Evolutionary conservation across 1,284 basidiomycete species (phyloP), one percentile per base, ranked within the genome.

Genomic region (Melampsora larici-populina): DNA sequence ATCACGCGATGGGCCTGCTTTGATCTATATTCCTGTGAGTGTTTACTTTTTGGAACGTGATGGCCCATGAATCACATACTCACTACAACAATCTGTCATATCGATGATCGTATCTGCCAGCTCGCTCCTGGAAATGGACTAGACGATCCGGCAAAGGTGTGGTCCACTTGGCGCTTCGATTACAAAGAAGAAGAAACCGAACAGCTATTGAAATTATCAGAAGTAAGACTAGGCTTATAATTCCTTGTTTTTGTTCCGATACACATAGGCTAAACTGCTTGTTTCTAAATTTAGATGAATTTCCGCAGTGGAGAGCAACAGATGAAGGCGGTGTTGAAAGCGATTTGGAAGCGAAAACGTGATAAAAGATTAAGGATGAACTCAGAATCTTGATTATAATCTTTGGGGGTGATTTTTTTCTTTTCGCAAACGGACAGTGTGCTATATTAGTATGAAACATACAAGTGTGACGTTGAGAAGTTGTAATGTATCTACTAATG

Each of bases 161-260:
- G 83, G 78, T 80, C 80, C 24, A 86, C 86, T 5, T 86, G 85
- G 85, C 80, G 83, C 71, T 83, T 85, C 26, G 85, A 86, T 64
- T 82, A 86, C 51, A 72, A 80, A 13, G 79, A 80, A 64, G 83
- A 84, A 15, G 85, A 86, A 79, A 85, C 84, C 77, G 82, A 84
- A 70, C 81, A 82, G 36, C 79, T 86, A 17, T 80, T 86, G 18
- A 80, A 82, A 66, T 81, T 86, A 4, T 82, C 85, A 1, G 82
- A 84, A 81, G 85, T 85, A 69, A 43, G 40, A 43, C 40, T 43
- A 13, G 40, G 1, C 40, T 43, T 13, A 43, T 1, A 43, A 9
- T 13, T 43, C 11, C 13, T 13, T 24, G 81, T 71, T 21, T 33
- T 40, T 29, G 29, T 29, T 8, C 55, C n/a, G n/a, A 9, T 17